Conservation (phyloP, 495 filamentous ascomycete species). For the Umbilicaria muhlenbergii region DNA sequence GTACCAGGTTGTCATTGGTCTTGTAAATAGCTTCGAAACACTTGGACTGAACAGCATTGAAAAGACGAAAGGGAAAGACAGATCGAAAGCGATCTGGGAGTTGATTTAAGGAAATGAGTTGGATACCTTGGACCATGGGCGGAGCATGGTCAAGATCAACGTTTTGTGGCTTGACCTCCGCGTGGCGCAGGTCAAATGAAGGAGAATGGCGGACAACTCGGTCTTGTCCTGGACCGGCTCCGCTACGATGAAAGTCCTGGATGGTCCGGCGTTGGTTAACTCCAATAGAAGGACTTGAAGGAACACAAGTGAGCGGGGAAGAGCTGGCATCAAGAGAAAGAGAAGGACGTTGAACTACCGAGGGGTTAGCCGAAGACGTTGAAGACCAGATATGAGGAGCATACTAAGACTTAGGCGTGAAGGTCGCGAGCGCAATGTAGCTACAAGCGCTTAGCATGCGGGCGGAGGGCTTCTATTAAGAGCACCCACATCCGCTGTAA, state of each 20-base stretch:
- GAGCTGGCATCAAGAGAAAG: conserved; percentile 9
- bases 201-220: neutral
- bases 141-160: conserved; percentile 20
- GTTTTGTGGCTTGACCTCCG: neutral
- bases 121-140: conserved; percentile 48
- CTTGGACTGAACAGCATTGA: conserved; percentile 88
- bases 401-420: no score
- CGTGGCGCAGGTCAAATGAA: neutral
- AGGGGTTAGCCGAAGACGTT: no score
- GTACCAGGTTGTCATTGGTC: conserved; percentile 67
- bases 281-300: conserved; percentile 25
- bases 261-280: conserved; percentile 16
- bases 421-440: no score
- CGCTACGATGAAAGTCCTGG: neutral
- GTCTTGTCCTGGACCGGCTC: neutral
- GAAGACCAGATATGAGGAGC: no score
- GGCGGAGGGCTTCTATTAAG: no score
- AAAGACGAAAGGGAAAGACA: conserved; percentile 65
- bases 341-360: no score
- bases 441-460: no score
- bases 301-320: conserved; percentile 16
- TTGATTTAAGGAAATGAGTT: conserved; percentile 52
- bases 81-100: conserved; percentile 65
- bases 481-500: no score
- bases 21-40: conserved; percentile 62